Evolutionary conservation across 1,284 basidiomycete genomes (phyloP).

Genomic region (Fomitopsis schrenkii): DNA sequence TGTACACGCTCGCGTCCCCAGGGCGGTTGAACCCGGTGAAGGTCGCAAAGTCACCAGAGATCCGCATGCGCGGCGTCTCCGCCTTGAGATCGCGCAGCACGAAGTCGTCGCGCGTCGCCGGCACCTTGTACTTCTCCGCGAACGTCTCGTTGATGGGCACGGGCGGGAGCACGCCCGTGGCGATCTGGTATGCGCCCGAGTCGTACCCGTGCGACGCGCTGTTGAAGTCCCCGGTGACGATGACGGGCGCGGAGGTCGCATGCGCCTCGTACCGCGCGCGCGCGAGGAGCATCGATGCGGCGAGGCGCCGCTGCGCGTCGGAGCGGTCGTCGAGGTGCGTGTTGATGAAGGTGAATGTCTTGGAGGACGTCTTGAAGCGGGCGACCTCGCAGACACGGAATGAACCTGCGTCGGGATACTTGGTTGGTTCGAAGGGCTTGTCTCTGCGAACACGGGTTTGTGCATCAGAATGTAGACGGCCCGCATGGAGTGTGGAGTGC

Average conservation of each 20-base stretch:
- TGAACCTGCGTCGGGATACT: constrained; percentile 51
- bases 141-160: constrained; percentile 42
- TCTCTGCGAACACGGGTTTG: constrained; percentile 23
- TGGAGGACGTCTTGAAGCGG: constrained; percentile 29
- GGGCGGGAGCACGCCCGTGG: constrained; percentile 38
- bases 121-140: constrained; percentile 36
- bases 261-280: constrained; percentile 47
- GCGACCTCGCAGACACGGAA: constrained; percentile 47
- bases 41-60: constrained; percentile 49
- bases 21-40: constrained; percentile 48
- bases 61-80: constrained; percentile 35
- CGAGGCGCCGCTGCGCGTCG: constrained; percentile 47
- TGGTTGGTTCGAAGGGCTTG: constrained; percentile 47
- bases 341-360: constrained; percentile 41
- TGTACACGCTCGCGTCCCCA: constrained; percentile 34
- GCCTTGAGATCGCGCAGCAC: constrained; percentile 43
- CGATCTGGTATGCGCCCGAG: constrained; percentile 48
- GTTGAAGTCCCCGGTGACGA: constrained; percentile 56
- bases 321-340: constrained; percentile 54
- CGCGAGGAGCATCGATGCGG: constrained; percentile 45
- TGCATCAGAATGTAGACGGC: not conserved
- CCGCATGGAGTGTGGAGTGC: too few species aligned
- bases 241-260: constrained; percentile 34
- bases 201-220: constrained; percentile 40
- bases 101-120: constrained; percentile 25